A percentile compares a stretch with the other conserved stretches of the same genome.
phyloP scores from a whole-genome alignment of 495 filamentous ascomycete species.

The Physcia stellaris region DNA sequence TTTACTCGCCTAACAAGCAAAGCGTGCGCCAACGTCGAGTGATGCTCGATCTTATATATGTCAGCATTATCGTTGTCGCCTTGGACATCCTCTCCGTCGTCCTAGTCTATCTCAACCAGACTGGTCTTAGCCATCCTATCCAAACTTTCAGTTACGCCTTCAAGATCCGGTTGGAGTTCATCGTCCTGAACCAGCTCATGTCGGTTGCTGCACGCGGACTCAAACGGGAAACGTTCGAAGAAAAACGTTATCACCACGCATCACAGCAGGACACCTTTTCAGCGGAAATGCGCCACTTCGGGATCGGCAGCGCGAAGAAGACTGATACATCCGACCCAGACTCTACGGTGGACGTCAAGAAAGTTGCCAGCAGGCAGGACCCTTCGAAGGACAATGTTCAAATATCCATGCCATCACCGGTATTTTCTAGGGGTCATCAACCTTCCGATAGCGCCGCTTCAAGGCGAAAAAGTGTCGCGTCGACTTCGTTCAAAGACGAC shows the following conservation, averaged over 20 bases:
- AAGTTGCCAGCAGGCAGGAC: not conserved
- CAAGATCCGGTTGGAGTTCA: conserved; percentile 27
- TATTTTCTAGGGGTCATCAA: not conserved
- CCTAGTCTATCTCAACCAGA: conserved; percentile 10
- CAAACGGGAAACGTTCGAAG: conserved; percentile 3
- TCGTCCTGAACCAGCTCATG: conserved; percentile 25
- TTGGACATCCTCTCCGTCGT: conserved; percentile 19
- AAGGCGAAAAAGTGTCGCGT: too few relatives aligned
- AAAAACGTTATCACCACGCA: conserved; percentile 8
- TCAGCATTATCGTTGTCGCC: conserved; percentile 27
- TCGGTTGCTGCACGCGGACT: conserved; percentile 11
- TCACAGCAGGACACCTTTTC: not conserved
- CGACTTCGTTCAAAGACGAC: not conserved
- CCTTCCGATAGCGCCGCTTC: not conserved
- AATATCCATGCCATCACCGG: not conserved
- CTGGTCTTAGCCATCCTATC: conserved; percentile 16
- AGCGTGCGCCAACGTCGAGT: conserved; percentile 18
- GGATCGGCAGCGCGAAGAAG: not conserved
- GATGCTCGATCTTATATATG: conserved; percentile 30
- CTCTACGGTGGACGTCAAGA: not conserved
- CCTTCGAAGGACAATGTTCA: not conserved
- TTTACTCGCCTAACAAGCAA: conserved; percentile 16
- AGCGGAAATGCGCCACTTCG: too few relatives aligned
- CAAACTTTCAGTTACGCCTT: conserved; percentile 23
- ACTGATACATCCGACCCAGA: not conserved